Evolutionary conservation across 1,284 basidiomycete species (phyloP).

Genomic region (Puccinia hordei): DNA sequence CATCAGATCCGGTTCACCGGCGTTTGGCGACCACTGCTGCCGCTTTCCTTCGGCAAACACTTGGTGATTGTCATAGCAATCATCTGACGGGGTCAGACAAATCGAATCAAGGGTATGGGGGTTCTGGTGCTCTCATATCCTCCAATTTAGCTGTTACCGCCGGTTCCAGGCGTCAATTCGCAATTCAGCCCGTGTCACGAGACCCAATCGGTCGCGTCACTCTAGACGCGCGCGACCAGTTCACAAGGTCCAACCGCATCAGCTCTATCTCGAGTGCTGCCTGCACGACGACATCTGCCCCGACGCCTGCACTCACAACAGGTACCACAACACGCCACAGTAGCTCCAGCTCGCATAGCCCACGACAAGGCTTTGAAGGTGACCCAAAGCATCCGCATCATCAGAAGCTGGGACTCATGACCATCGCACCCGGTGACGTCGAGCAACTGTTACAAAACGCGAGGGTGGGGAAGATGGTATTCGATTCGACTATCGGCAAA

Average conservation of each 20-base stretch:
- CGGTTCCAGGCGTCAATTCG: constrained; percentile 39
- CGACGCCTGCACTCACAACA: constrained; percentile 25
- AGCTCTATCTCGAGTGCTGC: constrained; percentile 23
- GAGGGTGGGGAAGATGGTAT: constrained; percentile 49
- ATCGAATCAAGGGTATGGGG: constrained; percentile 3
- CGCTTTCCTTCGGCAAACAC: constrained; percentile 48
- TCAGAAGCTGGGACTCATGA: constrained; percentile 46
- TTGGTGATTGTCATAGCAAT: constrained; percentile 17
- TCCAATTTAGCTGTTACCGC: constrained; percentile 6
- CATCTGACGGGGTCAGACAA: not conserved
- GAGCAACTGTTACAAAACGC: constrained; percentile 46
- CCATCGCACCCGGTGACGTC: constrained; percentile 48
- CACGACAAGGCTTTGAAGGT: constrained; percentile 4
- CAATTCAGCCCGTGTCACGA: constrained; percentile 19
- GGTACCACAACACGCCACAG: constrained; percentile 21
- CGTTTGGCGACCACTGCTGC: constrained; percentile 42
- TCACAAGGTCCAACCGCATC: constrained; percentile 6
- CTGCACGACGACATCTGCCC: constrained; percentile 26
- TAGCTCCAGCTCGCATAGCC: constrained; percentile 24
- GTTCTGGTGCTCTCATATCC: constrained; percentile 11
- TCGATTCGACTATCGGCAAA: constrained; percentile 47
- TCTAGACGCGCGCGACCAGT: constrained; percentile 13
- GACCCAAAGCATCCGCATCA: constrained; percentile 21
- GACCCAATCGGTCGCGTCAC: constrained; percentile 26
- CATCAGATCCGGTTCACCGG: constrained; percentile 32